These are phyloP conservation scores for Salix suchowensis DNA, from an alignment of 345 rosid species.

Conservation along the genomic window DNA sequence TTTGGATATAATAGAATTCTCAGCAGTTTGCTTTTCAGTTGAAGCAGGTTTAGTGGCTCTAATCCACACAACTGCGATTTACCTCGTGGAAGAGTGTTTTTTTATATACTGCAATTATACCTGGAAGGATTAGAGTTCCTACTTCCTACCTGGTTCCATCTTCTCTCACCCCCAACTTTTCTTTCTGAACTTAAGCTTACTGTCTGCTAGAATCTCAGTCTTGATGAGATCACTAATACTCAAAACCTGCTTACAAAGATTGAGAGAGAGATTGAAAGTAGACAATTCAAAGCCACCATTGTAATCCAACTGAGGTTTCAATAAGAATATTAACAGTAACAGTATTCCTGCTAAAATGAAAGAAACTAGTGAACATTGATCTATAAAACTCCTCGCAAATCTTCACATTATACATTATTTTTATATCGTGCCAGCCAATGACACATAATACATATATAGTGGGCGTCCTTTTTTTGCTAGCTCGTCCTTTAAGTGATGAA, in stretches of 20 bases:
- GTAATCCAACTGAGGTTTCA: neutral
- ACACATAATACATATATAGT: constrained; percentile 3
- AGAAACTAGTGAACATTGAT: constrained; percentile 9
- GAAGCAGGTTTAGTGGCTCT: constrained; percentile 21
- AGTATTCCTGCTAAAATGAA: neutral
- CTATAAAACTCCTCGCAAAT: constrained; percentile 28
- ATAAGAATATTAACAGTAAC: neutral
- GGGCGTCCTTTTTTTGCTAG: constrained; percentile 12
- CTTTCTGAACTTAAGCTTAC: neutral
- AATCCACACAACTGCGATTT: neutral
- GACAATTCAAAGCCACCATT: constrained; percentile 2
- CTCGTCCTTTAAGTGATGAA: constrained; percentile 3
- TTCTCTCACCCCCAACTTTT: constrained; percentile 1
- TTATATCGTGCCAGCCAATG: constrained; percentile 24
- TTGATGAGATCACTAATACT: neutral
- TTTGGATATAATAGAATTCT: constrained; percentile 20
- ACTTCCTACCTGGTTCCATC: constrained; percentile 34
- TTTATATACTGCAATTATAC: neutral
- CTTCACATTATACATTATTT: constrained; percentile 25
- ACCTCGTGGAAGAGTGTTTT: neutral
- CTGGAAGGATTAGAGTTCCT: constrained; percentile 21
- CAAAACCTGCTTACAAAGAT: constrained; percentile 5
- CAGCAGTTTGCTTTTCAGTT: constrained; percentile 23
- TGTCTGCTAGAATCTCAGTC: constrained; percentile 9
- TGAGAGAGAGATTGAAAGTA: neutral